phyloP scores from a whole-genome alignment of 1,139 yeast species.

The Petasospora fabianii region DNA sequence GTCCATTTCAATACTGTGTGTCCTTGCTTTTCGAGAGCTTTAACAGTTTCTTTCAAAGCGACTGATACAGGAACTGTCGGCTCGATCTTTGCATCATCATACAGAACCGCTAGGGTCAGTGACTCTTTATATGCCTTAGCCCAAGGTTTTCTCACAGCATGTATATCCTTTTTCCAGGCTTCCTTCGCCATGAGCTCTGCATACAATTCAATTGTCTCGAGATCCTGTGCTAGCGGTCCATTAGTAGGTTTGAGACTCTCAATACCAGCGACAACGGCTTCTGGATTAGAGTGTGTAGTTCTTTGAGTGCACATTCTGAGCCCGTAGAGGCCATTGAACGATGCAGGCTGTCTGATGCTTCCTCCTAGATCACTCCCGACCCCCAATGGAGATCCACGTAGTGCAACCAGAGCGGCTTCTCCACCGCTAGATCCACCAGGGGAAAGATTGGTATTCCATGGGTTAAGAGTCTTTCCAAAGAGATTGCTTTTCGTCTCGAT shows the following conservation, averaged over 20 bases:
- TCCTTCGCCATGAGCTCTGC: slow-evolving; percentile 51
- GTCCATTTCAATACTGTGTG: slow-evolving; percentile 48
- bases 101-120: slow-evolving; percentile 44
- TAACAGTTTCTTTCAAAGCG: slow-evolving; percentile 44
- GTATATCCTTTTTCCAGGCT: slow-evolving; percentile 49
- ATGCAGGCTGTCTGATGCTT: slow-evolving; percentile 54
- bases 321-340: slow-evolving; percentile 52
- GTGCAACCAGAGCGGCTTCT: slow-evolving; percentile 53
- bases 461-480: slow-evolving; percentile 47
- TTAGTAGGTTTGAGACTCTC: slow-evolving; percentile 52
- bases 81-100: slow-evolving; percentile 41
- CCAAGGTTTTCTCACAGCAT: slow-evolving; percentile 51
- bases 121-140: slow-evolving; percentile 36
- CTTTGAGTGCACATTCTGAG: slow-evolving; percentile 48
- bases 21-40: slow-evolving; percentile 47
- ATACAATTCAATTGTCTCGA: slow-evolving; percentile 62
- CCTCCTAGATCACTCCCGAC: slow-evolving; percentile 69
- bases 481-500: slow-evolving; percentile 45
- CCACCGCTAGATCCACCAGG: slow-evolving; percentile 65
- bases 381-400: slow-evolving; percentile 49
- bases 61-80: slow-evolving; percentile 62
- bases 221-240: slow-evolving; percentile 56
- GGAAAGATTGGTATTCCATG: slow-evolving; percentile 41
- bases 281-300: slow-evolving; percentile 44
- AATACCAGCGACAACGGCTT: slow-evolving; percentile 57